phyloP scores from a whole-genome alignment of 495 filamentous ascomycete genomes.

The Rostrohypoxylon terebratum region DNA sequence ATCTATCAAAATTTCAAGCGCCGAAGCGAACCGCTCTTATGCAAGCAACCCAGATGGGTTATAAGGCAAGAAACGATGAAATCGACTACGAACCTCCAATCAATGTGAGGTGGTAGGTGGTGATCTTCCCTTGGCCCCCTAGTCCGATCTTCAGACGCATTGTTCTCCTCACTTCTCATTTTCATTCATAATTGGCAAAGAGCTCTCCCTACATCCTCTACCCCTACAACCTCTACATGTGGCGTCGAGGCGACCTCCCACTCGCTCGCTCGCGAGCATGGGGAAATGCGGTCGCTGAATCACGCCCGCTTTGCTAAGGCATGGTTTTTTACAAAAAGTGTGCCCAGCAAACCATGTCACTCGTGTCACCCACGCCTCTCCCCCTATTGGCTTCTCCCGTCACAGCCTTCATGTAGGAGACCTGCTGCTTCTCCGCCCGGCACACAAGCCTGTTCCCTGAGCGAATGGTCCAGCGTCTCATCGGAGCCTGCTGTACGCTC shows the following conservation, averaged over 20 bases:
- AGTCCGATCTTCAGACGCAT: slow-evolving; percentile 19
- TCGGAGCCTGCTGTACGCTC: slow-evolving; percentile 13
- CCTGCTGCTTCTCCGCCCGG: slow-evolving; percentile 23
- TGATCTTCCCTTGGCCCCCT: slow-evolving; percentile 5
- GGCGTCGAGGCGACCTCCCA: slow-evolving; percentile 27
- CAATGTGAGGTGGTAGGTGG: background rate
- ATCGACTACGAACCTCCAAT: background rate
- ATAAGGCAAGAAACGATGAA: background rate
- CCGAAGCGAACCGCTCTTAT: slow-evolving; percentile 15
- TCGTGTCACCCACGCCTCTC: slow-evolving; percentile 31
- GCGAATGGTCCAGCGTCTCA: slow-evolving; percentile 12
- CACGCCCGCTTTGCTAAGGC: slow-evolving; percentile 25
- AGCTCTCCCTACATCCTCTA: background rate
- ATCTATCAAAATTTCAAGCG: background rate
- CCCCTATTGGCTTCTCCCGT: slow-evolving; percentile 14
- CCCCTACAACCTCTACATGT: slow-evolving; percentile 22
- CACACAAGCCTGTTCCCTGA: slow-evolving; percentile 4
- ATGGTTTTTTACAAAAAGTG: slow-evolving; percentile 7
- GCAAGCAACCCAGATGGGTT: slow-evolving; percentile 17
- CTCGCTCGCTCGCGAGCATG: slow-evolving; percentile 21
- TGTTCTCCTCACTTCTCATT: slow-evolving; percentile 20
- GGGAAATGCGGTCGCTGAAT: slow-evolving; percentile 25
- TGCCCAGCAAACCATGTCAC: slow-evolving; percentile 33
- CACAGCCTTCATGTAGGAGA: slow-evolving; percentile 21
- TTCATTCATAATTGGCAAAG: slow-evolving; percentile 1